Evolutionary conservation across 2,329 filamentous ascomycete genomes (phyloP), one percentile per base, ranked within the genome.

Genomic region (Anisogramma anomala): DNA sequence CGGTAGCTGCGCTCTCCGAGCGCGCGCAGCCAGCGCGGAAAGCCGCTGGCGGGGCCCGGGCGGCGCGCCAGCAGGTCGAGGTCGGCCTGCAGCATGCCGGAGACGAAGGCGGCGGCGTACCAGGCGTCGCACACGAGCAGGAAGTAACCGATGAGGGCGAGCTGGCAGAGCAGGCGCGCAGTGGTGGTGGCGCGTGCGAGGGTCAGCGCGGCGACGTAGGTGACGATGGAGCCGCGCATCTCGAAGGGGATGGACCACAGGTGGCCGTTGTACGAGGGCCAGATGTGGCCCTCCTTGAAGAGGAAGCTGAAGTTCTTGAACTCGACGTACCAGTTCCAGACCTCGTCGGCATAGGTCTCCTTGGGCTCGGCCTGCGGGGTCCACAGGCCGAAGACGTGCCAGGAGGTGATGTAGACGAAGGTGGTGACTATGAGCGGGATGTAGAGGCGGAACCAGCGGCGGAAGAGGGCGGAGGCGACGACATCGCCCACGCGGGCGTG

Each of bases 61-160:
- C 56, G 57, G 1, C 44, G 44, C 1, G 69, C 67, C 3, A 79
- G 63, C 5, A 74, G 50, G 49, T 81, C 77, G 27, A 81, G 56
- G 43, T 82, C 74, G 55, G 69, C 70, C 10, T 79, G 64, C 2
- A 79, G 56, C 71, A 79, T 76, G 18, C 77, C 78, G 0, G 66
- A 59, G 10, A 71, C 56, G 53, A 82, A 81, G 57, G 77, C 64
- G 17, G 75, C 66, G 48, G 70, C 72, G 52, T 74, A 74, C 57
- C 68, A 74, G 25, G 75, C 78, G 53, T 84, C 79, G 3, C 68
- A 69, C 35, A 83, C 67, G 55, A 80, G 82, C 53, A 84, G 62
- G 52, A 81, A 82, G 58, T 84, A 84, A 48, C 66, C 62, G 14
- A 74, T 66, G 10, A 84, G 60, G 1, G 53, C 67, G 1, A 64